phyloP scores from a whole-genome alignment of 495 filamentous ascomycete genomes.

The Mycothermus thermophilus region DNA sequence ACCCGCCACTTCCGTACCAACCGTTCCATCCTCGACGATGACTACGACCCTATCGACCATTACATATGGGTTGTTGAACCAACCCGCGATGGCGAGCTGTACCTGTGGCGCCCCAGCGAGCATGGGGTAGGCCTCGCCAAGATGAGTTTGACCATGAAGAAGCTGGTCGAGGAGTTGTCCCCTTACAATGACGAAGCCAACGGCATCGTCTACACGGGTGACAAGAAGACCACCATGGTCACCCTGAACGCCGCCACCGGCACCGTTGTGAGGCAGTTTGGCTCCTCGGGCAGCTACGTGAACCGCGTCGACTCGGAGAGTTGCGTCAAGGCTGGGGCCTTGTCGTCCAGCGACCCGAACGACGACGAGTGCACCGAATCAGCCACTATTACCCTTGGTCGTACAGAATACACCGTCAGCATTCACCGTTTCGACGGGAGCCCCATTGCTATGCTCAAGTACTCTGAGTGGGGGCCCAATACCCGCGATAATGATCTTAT shows the following conservation, averaged over 20 bases:
- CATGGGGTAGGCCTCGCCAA: constrained; percentile 59
- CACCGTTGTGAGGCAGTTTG: constrained; percentile 44
- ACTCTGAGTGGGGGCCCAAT: constrained; percentile 91
- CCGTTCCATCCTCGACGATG: constrained; percentile 42
- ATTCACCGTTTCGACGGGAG: constrained; percentile 67
- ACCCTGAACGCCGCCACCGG: constrained; percentile 79
- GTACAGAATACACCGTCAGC: constrained; percentile 74
- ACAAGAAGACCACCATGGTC: constrained; percentile 79
- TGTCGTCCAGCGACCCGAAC: constrained; percentile 49
- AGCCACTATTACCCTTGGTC: constrained; percentile 62
- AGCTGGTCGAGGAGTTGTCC: constrained; percentile 55
- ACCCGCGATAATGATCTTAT: constrained; percentile 79
- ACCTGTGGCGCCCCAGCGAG: constrained; percentile 64
- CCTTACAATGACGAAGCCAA: constrained; percentile 54
- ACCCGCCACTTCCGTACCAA: constrained; percentile 71
- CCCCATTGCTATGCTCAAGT: constrained; percentile 77
- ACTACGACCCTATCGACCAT: constrained; percentile 53
- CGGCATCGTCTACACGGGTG: constrained; percentile 73
- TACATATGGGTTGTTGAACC: constrained; percentile 97
- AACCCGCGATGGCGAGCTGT: constrained; percentile 74
- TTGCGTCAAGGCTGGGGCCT: constrained; percentile 45
- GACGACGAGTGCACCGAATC: constrained; percentile 60
- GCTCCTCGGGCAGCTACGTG: constrained; percentile 26
- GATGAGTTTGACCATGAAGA: constrained; percentile 72
- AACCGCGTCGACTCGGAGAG: constrained; percentile 36